Conservation (phyloP, 73 alveolate species). For the Tetrahymena borealis region DNA sequence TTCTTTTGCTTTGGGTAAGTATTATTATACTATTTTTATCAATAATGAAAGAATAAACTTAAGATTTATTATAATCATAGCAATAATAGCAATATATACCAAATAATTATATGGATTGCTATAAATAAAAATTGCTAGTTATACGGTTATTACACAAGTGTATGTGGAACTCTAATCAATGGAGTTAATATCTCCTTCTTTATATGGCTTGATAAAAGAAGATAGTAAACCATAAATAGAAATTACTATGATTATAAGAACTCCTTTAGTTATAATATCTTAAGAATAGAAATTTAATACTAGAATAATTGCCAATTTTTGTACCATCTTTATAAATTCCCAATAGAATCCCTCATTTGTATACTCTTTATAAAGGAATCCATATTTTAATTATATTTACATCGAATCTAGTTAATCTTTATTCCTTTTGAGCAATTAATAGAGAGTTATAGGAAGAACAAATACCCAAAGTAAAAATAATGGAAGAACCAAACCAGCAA, state of each 20-base stretch:
- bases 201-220: neutral
- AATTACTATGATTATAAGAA: neutral
- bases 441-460: neutral
- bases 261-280: neutral
- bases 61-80: no score
- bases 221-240: neutral
- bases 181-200: neutral
- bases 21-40: no score
- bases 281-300: neutral
- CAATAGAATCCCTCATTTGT: conserved; percentile 16
- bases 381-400: neutral
- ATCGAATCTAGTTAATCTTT: neutral
- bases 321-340: conserved; percentile 11
- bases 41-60: no score
- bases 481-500: conserved; percentile 5
- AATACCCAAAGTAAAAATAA: conserved; percentile 13
- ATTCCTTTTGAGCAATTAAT: neutral
- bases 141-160: neutral
- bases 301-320: conserved; percentile 3
- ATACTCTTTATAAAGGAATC: conserved; percentile 16
- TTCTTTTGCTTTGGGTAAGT: no score
- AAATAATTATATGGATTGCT: neutral
- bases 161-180: neutral
- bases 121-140: neutral
- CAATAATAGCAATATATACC: no score